A percentile compares a stretch with the other conserved stretches of the same genome.
phyloP scores from a whole-genome alignment of 345 rosid genomes.

The Salix udensis region DNA sequence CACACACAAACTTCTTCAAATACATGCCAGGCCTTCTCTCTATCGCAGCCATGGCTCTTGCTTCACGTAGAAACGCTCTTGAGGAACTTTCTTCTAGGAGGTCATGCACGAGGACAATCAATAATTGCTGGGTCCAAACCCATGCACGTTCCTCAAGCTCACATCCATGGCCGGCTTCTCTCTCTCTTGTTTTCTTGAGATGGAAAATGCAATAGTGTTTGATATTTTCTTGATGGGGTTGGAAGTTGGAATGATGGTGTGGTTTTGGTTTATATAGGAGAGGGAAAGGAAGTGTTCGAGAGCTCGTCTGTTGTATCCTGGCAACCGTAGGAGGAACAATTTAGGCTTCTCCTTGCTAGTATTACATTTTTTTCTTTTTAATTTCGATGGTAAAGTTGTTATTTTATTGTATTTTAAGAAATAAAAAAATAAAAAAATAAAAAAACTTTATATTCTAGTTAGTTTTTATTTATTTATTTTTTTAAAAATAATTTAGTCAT shows the following conservation, averaged over 20 bases:
- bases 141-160: slow-evolving; percentile 4
- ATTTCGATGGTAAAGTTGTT: no score
- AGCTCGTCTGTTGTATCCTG: no score
- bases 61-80: slow-evolving; percentile 12
- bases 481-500: no score
- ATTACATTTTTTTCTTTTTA: no score
- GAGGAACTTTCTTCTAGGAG: background rate
- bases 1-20: slow-evolving; percentile 2
- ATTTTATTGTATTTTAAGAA: no score
- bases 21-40: slow-evolving; percentile 17
- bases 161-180: background rate
- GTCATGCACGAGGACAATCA: background rate
- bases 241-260: background rate
- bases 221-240: background rate
- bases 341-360: no score
- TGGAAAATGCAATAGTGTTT: background rate
- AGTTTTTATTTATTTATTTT: no score
- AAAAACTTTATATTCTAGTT: no score
- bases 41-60: slow-evolving; percentile 13
- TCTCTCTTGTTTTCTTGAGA: background rate
- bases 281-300: background rate
- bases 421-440: no score
- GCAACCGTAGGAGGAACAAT: no score
- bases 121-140: background rate
- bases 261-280: background rate